Base-by-base conservation (phyloP, 2,329 filamentous ascomycete species). In the Cladophialophora carrionii region DNA sequence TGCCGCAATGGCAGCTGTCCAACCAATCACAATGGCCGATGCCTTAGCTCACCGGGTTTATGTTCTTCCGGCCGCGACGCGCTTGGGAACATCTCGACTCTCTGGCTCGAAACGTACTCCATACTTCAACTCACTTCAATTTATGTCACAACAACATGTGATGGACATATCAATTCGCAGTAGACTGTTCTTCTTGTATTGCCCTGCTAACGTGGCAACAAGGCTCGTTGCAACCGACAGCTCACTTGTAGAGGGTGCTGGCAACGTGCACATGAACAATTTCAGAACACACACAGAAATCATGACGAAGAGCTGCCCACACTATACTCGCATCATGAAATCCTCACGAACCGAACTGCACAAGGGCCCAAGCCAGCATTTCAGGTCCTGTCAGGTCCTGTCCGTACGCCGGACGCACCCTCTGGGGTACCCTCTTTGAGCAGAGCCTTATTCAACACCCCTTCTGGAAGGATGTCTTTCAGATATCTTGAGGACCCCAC, bases 381-480 rank as follows among this genome's bases (percentile, higher is more conserved):
- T 31, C 10, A 41, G 24, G 7, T 20, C 29, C 20, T 8, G 12
- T 20, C 43, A 20, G n/a, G n/a, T n/a, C n/a, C n/a, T n/a, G n/a
- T n/a, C n/a, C 20, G 43, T 20, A 52, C 17, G 24, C 10, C 17
- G 57, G 20, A 29, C n/a, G 32, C 20, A 29, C n/a, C 48, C 20
- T n/a, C 43, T 49, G 20, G 43, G 22, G 22, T 17, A n/a, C n/a
- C 14, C 56, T 12, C 51, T 43, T 48, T 48, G 10, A 3, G 37
- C 17, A 43, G 26, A 43, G 59, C 53, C 62, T 61, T 69, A 69
- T 69, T 69, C 64, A 69, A 66, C 46, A 54, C 67, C 60, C 12
- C 34, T 67, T 69, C 60, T 52, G 64, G 64, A 52, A 58, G 61
- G 20, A 69, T 69, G 67, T 69, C 67, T 69, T 59, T 65, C 22